Conservation (phyloP, 1,139 yeast genomes). For the Candida albicans region DNA sequence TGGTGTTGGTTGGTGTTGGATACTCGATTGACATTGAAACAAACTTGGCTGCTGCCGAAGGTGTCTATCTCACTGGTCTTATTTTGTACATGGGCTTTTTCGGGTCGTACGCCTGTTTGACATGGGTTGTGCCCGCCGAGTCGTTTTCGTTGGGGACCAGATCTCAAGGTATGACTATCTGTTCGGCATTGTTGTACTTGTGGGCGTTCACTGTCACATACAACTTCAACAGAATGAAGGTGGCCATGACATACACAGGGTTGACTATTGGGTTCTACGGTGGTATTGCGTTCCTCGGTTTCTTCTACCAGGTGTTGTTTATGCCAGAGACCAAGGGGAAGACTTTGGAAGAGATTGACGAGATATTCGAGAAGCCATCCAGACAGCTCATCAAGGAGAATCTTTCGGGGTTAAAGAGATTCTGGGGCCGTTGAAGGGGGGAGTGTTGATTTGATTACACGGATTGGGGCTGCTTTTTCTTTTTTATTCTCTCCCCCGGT, state of each 20-base stretch:
- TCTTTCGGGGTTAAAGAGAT: slow-evolving; percentile 20
- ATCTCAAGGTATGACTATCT: slow-evolving; percentile 54
- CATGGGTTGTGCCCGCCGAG: slow-evolving; percentile 57
- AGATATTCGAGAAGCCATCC: slow-evolving; percentile 36
- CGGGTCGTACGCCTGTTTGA: slow-evolving; percentile 62
- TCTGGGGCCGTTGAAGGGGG: slow-evolving; percentile 10
- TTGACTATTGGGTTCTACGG: slow-evolving; percentile 64
- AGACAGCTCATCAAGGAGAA: slow-evolving; percentile 20
- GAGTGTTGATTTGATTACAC: too few relatives aligned
- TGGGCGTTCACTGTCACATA: slow-evolving; percentile 65
- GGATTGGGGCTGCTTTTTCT: too few relatives aligned
- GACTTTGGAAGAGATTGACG: slow-evolving; percentile 60
- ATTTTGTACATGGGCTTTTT: slow-evolving; percentile 63
- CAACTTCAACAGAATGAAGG: slow-evolving; percentile 55
- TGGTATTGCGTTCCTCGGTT: slow-evolving; percentile 58
- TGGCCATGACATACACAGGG: slow-evolving; percentile 62
- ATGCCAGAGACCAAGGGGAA: slow-evolving; percentile 62
- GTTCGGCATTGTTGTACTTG: slow-evolving; percentile 55
- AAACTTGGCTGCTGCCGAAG: slow-evolving; percentile 50
- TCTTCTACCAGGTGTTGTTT: slow-evolving; percentile 53
- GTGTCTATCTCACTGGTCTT: slow-evolving; percentile 58
- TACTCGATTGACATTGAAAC: slow-evolving; percentile 37
- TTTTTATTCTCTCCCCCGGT: too few relatives aligned
- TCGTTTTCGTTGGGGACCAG: slow-evolving; percentile 47
- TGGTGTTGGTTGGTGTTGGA: slow-evolving; percentile 57